These are phyloP conservation scores for Teratosphaeria nubilosa DNA, from an alignment of 2,329 filamentous ascomycete species.

Conservation along the genomic window DNA sequence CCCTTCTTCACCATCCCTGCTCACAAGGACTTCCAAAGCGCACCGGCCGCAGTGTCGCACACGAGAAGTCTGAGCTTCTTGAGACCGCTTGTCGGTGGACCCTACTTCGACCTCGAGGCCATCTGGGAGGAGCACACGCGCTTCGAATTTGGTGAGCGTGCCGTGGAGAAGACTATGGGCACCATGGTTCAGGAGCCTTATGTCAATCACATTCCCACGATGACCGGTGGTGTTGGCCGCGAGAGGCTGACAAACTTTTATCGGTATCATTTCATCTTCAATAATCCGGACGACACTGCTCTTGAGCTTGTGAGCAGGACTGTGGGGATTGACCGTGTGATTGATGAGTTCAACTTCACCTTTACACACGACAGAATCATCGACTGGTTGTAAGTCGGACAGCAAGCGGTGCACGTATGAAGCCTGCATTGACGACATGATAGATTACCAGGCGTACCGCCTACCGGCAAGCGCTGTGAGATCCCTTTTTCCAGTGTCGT, in stretches of 20 bases:
- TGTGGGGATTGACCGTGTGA: constrained; percentile 59
- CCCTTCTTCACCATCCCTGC: constrained; percentile 43
- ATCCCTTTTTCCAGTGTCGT: constrained; percentile 57
- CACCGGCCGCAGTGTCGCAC: constrained; percentile 52
- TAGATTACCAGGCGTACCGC: constrained; percentile 49
- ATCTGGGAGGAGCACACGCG: constrained; percentile 72
- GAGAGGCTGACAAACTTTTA: constrained; percentile 57
- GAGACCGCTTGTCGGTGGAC: constrained; percentile 52
- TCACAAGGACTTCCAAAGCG: constrained; percentile 41
- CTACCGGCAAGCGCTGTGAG: constrained; percentile 44
- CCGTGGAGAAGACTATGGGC: constrained; percentile 64
- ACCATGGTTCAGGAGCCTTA: constrained; percentile 71
- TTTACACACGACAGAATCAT: constrained; percentile 54
- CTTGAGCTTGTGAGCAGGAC: constrained; percentile 63
- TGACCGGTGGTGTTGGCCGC: constrained; percentile 53
- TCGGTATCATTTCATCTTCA: constrained; percentile 62
- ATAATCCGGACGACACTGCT: constrained; percentile 56
- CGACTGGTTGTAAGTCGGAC: constrained; percentile 56
- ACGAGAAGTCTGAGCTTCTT: constrained; percentile 56
- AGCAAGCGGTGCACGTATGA: background rate
- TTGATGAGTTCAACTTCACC: constrained; percentile 59
- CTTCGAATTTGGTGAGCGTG: constrained; percentile 59
- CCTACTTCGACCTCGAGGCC: constrained; percentile 62
- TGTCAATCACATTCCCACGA: constrained; percentile 65
- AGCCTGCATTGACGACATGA: background rate